Percentiles rank a stretch among this genome's conserved stretches.
Conservation (phyloP, 148 eudicot species). For the Mesembryanthemum crystallinum region DNA sequence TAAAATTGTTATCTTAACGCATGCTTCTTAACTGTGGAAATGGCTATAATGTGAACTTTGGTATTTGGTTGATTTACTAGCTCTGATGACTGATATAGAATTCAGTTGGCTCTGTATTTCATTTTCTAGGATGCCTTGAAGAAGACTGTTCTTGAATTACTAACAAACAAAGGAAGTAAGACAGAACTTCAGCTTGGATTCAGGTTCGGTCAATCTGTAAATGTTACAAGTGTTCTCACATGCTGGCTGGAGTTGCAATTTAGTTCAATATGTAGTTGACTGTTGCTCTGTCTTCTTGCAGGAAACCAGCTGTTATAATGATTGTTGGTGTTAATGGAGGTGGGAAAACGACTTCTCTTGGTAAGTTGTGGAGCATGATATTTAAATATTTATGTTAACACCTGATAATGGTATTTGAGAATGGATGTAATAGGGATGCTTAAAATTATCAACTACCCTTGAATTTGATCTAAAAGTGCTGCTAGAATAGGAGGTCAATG, state of each 20-base stretch:
- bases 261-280: conserved; percentile 6
- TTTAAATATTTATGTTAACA: neutral
- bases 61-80: neutral
- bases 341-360: conserved; percentile 96
- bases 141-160: conserved; percentile 71
- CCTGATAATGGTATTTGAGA: neutral
- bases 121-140: conserved; percentile 72
- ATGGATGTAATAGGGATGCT: neutral
- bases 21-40: neutral
- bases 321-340: conserved; percentile 99
- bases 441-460: neutral
- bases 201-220: conserved; percentile 43
- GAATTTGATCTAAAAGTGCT: neutral
- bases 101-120: conserved; percentile 17
- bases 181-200: conserved; percentile 90
- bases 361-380: conserved; percentile 39
- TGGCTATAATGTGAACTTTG: neutral
- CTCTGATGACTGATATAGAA: conserved; percentile 6
- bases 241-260: neutral
- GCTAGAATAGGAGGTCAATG: neutral
- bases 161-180: conserved; percentile 64
- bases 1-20: neutral
- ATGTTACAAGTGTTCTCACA: conserved; percentile 1
- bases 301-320: conserved; percentile 96
- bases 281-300: conserved; percentile 28